Evolutionary conservation across 331 rosid species (phyloP).

Genomic region (Quercus tomentella): DNA sequence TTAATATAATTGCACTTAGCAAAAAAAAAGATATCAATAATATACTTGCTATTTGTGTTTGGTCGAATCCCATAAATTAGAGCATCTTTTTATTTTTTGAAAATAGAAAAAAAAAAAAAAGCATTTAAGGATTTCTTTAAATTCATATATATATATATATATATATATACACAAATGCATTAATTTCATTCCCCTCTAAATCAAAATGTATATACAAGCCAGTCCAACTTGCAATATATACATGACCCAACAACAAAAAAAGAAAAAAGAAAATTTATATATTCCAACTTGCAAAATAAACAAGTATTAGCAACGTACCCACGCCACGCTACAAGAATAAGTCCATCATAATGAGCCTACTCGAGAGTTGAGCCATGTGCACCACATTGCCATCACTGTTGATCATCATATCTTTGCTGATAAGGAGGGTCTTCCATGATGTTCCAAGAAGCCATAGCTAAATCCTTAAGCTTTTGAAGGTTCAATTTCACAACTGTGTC

Average conservation of each 20-base stretch:
- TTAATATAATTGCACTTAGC: no score
- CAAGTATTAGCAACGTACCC: not conserved
- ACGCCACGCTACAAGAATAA: not conserved
- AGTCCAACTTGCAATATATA: not conserved
- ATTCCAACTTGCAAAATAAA: not conserved
- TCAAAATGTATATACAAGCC: not conserved
- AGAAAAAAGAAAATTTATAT: not conserved
- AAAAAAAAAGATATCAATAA: no score
- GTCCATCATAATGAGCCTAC: not conserved
- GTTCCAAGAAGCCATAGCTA: conserved; percentile 29
- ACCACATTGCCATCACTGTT: not conserved
- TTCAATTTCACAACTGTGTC: conserved; percentile 89
- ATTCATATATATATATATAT: no score
- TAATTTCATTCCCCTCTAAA: no score
- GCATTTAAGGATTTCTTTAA: no score
- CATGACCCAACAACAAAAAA: not conserved
- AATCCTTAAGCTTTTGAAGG: conserved; percentile 74
- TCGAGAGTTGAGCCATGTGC: not conserved
- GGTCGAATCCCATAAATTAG: no score
- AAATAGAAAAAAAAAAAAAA: no score
- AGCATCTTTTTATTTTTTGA: no score
- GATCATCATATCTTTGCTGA: not conserved
- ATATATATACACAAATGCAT: no score
- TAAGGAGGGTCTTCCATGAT: not conserved
- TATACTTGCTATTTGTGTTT: no score